Evolutionary conservation across 2,329 filamentous ascomycete genomes (phyloP), one percentile per base, ranked within the genome.

Genomic region (Fusarium sp.): DNA sequence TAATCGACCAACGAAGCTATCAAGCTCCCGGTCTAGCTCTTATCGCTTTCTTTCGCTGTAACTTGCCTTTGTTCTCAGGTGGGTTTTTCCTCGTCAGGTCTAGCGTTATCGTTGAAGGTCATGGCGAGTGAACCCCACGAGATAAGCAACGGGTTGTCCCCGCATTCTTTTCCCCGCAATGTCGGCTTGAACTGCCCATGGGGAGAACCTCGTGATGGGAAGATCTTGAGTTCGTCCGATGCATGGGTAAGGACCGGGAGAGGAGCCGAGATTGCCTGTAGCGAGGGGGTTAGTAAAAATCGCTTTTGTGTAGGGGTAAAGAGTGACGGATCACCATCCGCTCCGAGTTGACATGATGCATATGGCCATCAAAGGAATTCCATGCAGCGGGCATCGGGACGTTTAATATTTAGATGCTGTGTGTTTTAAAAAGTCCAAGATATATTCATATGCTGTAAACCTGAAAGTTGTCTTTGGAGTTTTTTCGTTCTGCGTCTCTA

Each of bases 351-450:
- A 49, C 14, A 12, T 44, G 40, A 24, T 2, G 20, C 24, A 7
- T 24, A 24, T 2, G 14, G 42, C 42, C 12, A 46, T 10, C 12
- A 46, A 46, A 46, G 42, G 20, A 46, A 9, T 46, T 24, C 12
- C 2, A 46, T 24, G 20, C 42, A 46, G 2, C 42, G 5, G 8
- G 20, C 7, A 16, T 16, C 14, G 20, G 4, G 12, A 6, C 14
- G 2, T 27, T 27, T 46, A 17, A 17, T 1, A 17, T 17, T 17
- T 8, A 24, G 7, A 24, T 8, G 20, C 20, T 8, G 2, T 8
- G 12, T 10, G 22, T 0, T 24, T 24, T 10, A 0, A 42, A n/a
- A 20, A 46, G 1, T 2, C n/a, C n/a, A n/a, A n/a, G n/a, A n/a
- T n/a, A 16, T 24, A 5, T 2, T 4, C 2, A 46, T 46, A 10